phyloP scores from a whole-genome alignment of 73 alveolate genomes.

The Stentor coeruleus region DNA sequence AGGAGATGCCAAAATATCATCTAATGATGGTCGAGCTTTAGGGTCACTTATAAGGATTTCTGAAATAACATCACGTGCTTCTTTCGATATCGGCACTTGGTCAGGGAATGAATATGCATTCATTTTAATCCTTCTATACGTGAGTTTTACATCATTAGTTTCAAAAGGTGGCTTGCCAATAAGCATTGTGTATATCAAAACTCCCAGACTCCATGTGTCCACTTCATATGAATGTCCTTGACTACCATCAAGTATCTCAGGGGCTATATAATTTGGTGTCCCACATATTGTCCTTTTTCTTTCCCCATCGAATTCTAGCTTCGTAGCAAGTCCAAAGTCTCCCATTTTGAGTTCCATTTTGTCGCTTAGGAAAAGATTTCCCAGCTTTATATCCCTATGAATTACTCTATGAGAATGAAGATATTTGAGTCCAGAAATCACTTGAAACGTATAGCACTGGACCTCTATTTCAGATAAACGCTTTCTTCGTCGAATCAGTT shows the following conservation, averaged over 20 bases:
- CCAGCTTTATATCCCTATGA: slow-evolving; percentile 54
- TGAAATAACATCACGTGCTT: slow-evolving; percentile 79
- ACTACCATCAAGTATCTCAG: slow-evolving; percentile 31
- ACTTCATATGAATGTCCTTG: slow-evolving; percentile 50
- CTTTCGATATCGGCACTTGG: slow-evolving; percentile 76
- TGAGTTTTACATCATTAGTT: slow-evolving; percentile 38
- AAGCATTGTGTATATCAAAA: slow-evolving; percentile 41
- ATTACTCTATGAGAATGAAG: slow-evolving; percentile 43
- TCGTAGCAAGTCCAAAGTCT: slow-evolving; percentile 64
- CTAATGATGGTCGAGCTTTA: slow-evolving; percentile 36
- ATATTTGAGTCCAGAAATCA: slow-evolving; percentile 56
- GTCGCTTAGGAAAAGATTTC: slow-evolving; percentile 37
- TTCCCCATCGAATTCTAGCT: slow-evolving; percentile 88
- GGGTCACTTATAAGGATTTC: slow-evolving; percentile 79
- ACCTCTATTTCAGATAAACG: slow-evolving; percentile 87
- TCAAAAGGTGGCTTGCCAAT: slow-evolving; percentile 60
- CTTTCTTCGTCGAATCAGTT: slow-evolving; percentile 83
- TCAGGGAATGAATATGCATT: slow-evolving; percentile 47
- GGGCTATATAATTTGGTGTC: slow-evolving; percentile 50
- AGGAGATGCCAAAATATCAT: slow-evolving; percentile 45
- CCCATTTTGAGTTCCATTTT: slow-evolving; percentile 41
- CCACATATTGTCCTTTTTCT: slow-evolving; percentile 55
- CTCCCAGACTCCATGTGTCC: slow-evolving; percentile 56
- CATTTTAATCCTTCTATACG: slow-evolving; percentile 36
- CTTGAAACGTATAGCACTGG: slow-evolving; percentile 75